Evolutionary conservation across 1,139 yeast genomes (phyloP), one percentile per base, ranked within the genome.

Genomic region (Lipomyces yarrowii): DNA sequence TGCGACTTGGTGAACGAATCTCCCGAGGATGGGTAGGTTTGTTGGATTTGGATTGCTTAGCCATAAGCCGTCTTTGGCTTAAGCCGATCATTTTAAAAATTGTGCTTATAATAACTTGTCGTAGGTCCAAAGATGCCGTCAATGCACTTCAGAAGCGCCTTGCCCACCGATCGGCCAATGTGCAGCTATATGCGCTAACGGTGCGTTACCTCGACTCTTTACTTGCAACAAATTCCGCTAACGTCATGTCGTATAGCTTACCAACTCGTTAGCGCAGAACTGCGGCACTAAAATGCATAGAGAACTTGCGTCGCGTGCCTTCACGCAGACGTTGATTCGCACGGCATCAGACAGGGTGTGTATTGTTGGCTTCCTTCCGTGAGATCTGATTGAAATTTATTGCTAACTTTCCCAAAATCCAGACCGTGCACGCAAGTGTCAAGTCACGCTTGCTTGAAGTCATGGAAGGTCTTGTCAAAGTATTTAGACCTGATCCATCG

Each of bases 241-340:
- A 65, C 60, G 11, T 11, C 33, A 10, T 56, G 11, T 26, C 4
- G 15, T 37, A 18, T 56, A 72, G 74, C 79, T 94, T 64, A 79
- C 91, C 23, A 84, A 86, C 23, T 88, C 97, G 0, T 77, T 91
- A 51, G 97, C 97, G 0, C 97, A 93, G 77, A 94, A 94, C 76
- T 93, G 98, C 78, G 98, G 98, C 0, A 87, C 96, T 1, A 82
- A 92, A 71, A 86, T 90, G 85, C 88, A 87, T 73, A 92, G 90
- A 69, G 91, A 89, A 72, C 87, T 93, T 57, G 93, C 97, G 48
- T 82, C 92, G 30, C 86, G 85, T 71, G 75, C 83, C 11, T 91
- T 92, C 75, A 84, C 92, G 37, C 81, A 82, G 57, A 81, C 82
- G 30, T 79, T 94, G 60, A 74, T 86, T 52, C 81, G 82, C 66